phyloP scores from a whole-genome alignment of 768 basidiomycete genomes.

The Tylopilus balloui region DNA sequence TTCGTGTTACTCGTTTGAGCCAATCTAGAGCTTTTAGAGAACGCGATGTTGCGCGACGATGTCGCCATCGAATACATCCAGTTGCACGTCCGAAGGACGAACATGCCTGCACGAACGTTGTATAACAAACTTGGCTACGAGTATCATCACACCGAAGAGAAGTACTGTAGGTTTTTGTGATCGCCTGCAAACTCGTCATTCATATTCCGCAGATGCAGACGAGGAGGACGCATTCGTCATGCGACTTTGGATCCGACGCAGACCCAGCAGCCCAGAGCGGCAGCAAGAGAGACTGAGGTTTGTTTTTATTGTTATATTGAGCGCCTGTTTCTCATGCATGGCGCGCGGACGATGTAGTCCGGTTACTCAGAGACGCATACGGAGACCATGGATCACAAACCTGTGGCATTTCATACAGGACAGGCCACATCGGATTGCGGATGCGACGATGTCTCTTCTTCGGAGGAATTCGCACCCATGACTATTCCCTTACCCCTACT shows the following conservation, averaged over 20 bases:
- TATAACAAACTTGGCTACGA: slow-evolving; percentile 27
- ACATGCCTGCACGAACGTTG: slow-evolving; percentile 20
- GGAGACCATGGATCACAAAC: slow-evolving; percentile 13
- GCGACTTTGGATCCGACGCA: slow-evolving; percentile 13
- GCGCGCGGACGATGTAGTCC: background rate
- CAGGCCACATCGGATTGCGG: slow-evolving; percentile 7
- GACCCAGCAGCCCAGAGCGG: background rate
- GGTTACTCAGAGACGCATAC: background rate
- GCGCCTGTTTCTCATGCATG: background rate
- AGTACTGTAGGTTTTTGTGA: slow-evolving; percentile 25
- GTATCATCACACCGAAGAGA: slow-evolving; percentile 8
- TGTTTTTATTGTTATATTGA: background rate
- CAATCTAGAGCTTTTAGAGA: slow-evolving; percentile 15
- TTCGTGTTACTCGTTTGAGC: background rate
- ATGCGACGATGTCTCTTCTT: slow-evolving; percentile 11
- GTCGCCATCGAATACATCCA: slow-evolving; percentile 19
- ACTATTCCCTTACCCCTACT: background rate
- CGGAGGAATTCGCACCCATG: slow-evolving; percentile 8
- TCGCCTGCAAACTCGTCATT: background rate
- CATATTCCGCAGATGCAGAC: slow-evolving; percentile 21
- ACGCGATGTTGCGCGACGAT: slow-evolving; percentile 22
- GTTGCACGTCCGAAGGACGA: slow-evolving; percentile 29
- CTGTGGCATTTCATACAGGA: slow-evolving; percentile 12
- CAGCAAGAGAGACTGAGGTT: slow-evolving; percentile 10
- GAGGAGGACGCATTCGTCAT: slow-evolving; percentile 25